Evolutionary conservation across 208 protist genomes (phyloP).

Genomic region (Leishmania guyanensis): DNA sequence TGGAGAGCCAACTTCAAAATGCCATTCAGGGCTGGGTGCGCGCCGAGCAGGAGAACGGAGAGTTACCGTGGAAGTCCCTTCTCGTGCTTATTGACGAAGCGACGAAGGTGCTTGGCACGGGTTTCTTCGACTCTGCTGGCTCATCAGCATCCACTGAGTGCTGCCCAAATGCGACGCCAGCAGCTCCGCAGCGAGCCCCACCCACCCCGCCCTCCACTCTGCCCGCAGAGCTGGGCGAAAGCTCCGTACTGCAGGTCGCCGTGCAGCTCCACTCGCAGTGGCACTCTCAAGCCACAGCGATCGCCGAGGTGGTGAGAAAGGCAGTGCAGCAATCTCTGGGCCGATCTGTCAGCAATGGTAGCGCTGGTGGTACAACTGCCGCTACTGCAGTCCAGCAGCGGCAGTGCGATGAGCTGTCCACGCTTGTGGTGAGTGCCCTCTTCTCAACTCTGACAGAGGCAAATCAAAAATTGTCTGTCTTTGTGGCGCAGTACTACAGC

Average conservation of each 20-base stretch:
- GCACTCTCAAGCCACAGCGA: constrained; percentile 26
- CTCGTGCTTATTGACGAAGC: constrained; percentile 36
- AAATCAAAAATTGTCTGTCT: constrained; percentile 42
- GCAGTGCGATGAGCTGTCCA: constrained; percentile 33
- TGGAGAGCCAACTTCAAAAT: constrained; percentile 42
- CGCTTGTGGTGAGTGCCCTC: constrained; percentile 23
- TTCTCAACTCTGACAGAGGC: constrained; percentile 43
- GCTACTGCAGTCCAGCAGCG: constrained; percentile 12
- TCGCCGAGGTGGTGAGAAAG: constrained; percentile 22
- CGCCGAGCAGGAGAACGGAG: constrained; percentile 31
- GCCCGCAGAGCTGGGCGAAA: constrained; percentile 30
- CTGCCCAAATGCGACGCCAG: not conserved
- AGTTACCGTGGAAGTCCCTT: constrained; percentile 35
- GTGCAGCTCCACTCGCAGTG: constrained; percentile 46
- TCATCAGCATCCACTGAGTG: not conserved
- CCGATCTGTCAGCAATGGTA: not conserved
- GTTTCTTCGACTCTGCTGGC: constrained; percentile 39
- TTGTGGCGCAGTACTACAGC: constrained; percentile 43
- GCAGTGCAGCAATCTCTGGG: constrained; percentile 25
- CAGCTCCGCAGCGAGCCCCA: not conserved
- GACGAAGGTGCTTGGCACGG: constrained; percentile 35
- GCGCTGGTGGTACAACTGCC: not conserved
- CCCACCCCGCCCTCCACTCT: constrained; percentile 6
- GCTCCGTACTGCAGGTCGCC: constrained; percentile 30
- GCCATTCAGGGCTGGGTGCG: constrained; percentile 40